phyloP scores from a whole-genome alignment of 2,329 filamentous ascomycete species.

The Chrysosphaeria jannelii region DNA sequence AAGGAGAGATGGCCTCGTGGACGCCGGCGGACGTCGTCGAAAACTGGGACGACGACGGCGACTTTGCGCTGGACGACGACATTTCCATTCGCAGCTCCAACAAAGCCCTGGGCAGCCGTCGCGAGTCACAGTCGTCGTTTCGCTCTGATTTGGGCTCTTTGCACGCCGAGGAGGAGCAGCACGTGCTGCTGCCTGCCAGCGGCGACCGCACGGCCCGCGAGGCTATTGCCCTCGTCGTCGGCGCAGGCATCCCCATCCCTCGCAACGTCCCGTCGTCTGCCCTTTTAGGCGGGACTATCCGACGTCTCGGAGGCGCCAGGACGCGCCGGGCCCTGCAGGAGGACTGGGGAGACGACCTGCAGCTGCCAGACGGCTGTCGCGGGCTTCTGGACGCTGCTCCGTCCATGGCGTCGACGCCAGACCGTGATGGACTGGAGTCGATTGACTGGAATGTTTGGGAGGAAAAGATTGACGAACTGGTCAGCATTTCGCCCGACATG shows the following conservation, averaged over 20 bases:
- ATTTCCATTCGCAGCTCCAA: slow-evolving; percentile 23
- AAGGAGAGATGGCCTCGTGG: no score
- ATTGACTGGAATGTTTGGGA: no score
- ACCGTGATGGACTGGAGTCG: no score
- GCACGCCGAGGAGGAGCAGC: slow-evolving; percentile 60
- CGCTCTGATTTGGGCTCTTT: slow-evolving; percentile 56
- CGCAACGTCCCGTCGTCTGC: slow-evolving; percentile 66
- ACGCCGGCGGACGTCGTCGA: slow-evolving; percentile 37
- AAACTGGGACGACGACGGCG: slow-evolving; percentile 56
- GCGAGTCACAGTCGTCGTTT: slow-evolving; percentile 58
- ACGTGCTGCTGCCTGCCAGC: slow-evolving; percentile 47
- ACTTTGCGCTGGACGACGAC: slow-evolving; percentile 42
- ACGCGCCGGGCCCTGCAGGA: slow-evolving; percentile 44
- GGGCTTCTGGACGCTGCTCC: slow-evolving; percentile 22
- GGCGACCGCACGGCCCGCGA: slow-evolving; percentile 62
- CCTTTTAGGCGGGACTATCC: slow-evolving; percentile 74
- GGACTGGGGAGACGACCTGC: slow-evolving; percentile 57
- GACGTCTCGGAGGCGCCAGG: slow-evolving; percentile 50
- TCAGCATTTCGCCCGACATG: slow-evolving; percentile 7
- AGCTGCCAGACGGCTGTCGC: slow-evolving; percentile 28
- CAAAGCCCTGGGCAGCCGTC: slow-evolving; percentile 18
- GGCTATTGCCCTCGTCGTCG: slow-evolving; percentile 63
- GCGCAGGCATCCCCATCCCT: slow-evolving; percentile 75
- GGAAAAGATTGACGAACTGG: no score
- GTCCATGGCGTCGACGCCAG: neutral